phyloP scores from a whole-genome alignment of 1,284 basidiomycete species.

The Heterobasidion irregulare region DNA sequence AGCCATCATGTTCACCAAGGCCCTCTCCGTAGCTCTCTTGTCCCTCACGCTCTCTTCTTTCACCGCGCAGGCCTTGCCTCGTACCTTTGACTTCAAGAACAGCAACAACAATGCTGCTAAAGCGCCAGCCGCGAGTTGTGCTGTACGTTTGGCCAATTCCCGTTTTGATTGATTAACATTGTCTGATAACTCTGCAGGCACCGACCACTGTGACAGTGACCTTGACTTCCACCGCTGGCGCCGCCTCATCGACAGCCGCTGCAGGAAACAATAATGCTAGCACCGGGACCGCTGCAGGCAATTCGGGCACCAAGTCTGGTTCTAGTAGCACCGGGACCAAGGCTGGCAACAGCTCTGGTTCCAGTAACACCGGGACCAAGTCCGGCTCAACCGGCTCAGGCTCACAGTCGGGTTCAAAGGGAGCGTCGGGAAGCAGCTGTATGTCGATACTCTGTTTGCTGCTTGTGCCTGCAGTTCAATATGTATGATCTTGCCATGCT shows the following conservation, averaged over 20 bases:
- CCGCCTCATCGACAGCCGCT: constrained; percentile 5
- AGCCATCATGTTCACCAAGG: constrained; percentile 24
- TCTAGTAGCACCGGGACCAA: background rate
- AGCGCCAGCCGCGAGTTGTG: constrained; percentile 8
- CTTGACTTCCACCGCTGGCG: constrained; percentile 10
- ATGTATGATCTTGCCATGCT: background rate
- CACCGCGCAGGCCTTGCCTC: constrained; percentile 1
- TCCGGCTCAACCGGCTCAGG: background rate
- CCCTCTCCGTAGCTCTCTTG: constrained; percentile 20
- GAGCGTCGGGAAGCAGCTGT: background rate
- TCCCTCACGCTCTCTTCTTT: constrained; percentile 18
- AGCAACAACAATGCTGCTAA: constrained; percentile 10
- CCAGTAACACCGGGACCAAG: constrained; percentile 1
- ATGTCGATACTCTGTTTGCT: background rate
- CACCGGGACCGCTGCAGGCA: background rate
- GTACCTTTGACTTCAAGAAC: background rate
- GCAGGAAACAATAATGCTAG: background rate
- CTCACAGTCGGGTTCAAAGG: background rate
- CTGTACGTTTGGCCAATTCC: background rate
- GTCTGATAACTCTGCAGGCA: constrained; percentile 5
- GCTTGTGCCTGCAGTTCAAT: background rate
- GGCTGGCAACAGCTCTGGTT: constrained; percentile 8
- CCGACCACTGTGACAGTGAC: constrained; percentile 13
- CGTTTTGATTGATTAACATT: background rate
- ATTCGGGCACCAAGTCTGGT: background rate